Evolutionary conservation across 2,329 filamentous ascomycete species (phyloP), one percentile per base, ranked within the genome.

Genomic region (Cordyceps tenuipes): DNA sequence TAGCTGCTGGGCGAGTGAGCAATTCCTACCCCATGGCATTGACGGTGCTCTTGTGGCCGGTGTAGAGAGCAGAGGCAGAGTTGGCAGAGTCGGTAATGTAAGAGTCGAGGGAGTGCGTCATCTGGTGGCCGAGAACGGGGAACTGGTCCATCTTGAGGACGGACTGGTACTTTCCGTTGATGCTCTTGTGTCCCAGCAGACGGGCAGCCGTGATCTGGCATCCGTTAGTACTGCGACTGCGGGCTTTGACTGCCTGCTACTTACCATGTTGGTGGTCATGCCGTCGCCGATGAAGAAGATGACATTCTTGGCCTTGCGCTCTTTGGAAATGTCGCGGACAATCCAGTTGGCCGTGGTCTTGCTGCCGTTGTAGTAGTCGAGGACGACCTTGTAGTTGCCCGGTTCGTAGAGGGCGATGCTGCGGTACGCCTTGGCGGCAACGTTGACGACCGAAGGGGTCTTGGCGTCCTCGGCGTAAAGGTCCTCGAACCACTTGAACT

Each of bases 11-110:
- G 1, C 19, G 41, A 2, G 6, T 12, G 7, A 7, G 2, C 19
- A 29, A 2, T n/a, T 43, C 71, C 66, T 66, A 87, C 72, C 87
- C 88, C 73, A 94, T 82, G 31, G 88, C 88, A 68, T 94, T 92
- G 65, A 93, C 89, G 0, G 85, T 88, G 68, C 84, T 88, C 80
- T 94, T 94, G 77, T 94, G 90, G 39, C 90, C 90, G 26, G 83
- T 85, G 76, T 93, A 94, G 19, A 94, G 78, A 17, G 90, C 88
- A 48, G 87, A 90, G 4, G 90, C 90, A 5, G 87, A 91, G 75
- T 94, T 94, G 73, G 90, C 90, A 62, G 87, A 90, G 72, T 94
- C 90, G 43, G 90, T 94, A 70, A 94, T 93, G 79, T 89, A 93
- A 54, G 80, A 85, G 75, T 93, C 89, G 69, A 94, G 84, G 1